phyloP scores from a whole-genome alignment of 169 alveolate genomes.

The Plasmodium chabaudi region DNA sequence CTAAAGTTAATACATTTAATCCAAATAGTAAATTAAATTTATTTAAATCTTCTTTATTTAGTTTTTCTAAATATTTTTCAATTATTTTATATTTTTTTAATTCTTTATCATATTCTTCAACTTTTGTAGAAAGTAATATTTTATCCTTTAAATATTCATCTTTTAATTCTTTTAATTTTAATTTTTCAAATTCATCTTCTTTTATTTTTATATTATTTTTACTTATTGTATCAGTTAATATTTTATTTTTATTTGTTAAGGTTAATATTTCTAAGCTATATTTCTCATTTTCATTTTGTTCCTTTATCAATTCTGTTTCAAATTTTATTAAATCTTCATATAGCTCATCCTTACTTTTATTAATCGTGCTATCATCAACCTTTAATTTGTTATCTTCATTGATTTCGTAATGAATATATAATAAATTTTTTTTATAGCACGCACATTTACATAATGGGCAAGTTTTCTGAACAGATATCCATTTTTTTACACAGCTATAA shows the following conservation, averaged over 20 bases:
- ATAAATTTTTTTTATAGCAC: slow-evolving; percentile 33
- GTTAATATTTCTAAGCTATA: slow-evolving; percentile 55
- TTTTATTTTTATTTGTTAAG: slow-evolving; percentile 62
- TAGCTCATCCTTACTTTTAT: slow-evolving; percentile 58
- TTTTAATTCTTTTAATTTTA: slow-evolving; percentile 62
- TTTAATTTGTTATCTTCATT: slow-evolving; percentile 41
- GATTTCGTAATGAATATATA: slow-evolving; percentile 56
- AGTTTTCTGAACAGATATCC: slow-evolving; percentile 43
- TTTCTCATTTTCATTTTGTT: slow-evolving; percentile 63
- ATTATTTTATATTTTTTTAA: slow-evolving; percentile 44
- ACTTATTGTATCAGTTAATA: slow-evolving; percentile 35
- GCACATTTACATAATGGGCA: slow-evolving; percentile 54
- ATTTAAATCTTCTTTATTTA: slow-evolving; percentile 68
- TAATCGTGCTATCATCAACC: slow-evolving; percentile 16
- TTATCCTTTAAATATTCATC: slow-evolving; percentile 71
- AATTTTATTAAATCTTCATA: slow-evolving; percentile 34
- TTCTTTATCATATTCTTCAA: slow-evolving; percentile 74
- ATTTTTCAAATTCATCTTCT: slow-evolving; percentile 40
- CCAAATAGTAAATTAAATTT: slow-evolving; percentile 54
- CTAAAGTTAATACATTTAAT: slow-evolving; percentile 32
- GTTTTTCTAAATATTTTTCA: slow-evolving; percentile 50
- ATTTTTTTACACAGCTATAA: slow-evolving; percentile 43
- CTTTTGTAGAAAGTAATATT: slow-evolving; percentile 49
- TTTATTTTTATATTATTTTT: slow-evolving; percentile 51
- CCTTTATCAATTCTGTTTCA: slow-evolving; percentile 47